A percentile compares a stretch with the other conserved stretches of the same genome.
These are phyloP conservation scores for Biscutella auriculata DNA, from an alignment of 441 rosid species.

Conservation along the genomic window DNA sequence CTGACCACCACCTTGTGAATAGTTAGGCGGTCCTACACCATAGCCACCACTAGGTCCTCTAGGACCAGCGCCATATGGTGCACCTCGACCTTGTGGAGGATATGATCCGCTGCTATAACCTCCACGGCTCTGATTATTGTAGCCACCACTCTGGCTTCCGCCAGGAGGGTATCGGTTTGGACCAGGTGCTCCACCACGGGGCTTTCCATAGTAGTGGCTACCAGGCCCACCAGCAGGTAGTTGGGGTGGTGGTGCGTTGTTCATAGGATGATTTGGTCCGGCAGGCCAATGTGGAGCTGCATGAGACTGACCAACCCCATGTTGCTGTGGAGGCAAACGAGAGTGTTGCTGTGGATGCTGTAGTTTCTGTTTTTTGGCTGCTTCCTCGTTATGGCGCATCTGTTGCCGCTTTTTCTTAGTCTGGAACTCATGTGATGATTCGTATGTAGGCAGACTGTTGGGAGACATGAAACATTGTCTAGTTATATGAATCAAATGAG, in stretches of 20 bases:
- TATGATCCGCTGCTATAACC: slow-evolving; percentile 25
- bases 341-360: slow-evolving; percentile 76
- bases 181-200: slow-evolving; percentile 67
- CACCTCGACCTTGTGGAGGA: slow-evolving; percentile 27
- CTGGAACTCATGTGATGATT: slow-evolving; percentile 93
- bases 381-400: slow-evolving; percentile 76
- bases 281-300: slow-evolving; percentile 44
- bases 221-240: slow-evolving; percentile 48
- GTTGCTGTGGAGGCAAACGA: slow-evolving; percentile 80
- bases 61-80: slow-evolving; percentile 50
- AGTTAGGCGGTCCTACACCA: slow-evolving; percentile 70
- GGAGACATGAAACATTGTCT: background rate
- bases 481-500: background rate
- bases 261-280: slow-evolving; percentile 65
- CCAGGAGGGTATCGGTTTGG: slow-evolving; percentile 60
- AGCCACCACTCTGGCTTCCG: slow-evolving; percentile 48
- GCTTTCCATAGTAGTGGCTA: slow-evolving; percentile 47
- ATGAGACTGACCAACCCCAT: slow-evolving; percentile 59
- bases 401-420: slow-evolving; percentile 95
- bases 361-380: slow-evolving; percentile 76
- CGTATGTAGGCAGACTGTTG: slow-evolving; percentile 82
- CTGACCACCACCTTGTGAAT: slow-evolving; percentile 67
- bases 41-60: slow-evolving; percentile 61
- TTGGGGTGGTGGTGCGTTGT: slow-evolving; percentile 45
- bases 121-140: slow-evolving; percentile 57